Evolutionary conservation across 148 eudicot genomes (phyloP), one percentile per base, ranked within the genome.

Genomic region (Euryodendron excelsum): DNA sequence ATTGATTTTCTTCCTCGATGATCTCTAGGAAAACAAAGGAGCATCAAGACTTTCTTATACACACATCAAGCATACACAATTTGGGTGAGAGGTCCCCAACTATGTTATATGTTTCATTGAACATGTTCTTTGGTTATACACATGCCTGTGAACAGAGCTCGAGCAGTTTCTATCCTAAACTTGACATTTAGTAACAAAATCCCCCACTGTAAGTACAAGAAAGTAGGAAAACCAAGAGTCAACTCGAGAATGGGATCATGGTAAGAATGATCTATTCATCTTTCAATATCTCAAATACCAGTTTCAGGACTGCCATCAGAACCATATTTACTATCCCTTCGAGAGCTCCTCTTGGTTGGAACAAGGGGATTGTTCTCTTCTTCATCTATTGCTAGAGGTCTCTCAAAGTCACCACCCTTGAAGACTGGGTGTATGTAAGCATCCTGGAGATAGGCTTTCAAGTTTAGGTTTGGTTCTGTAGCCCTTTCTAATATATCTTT

Each of bases 401-500:
- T 47, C 41, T 86, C 87, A 3, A 81, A 34, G 21, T 89, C 93
- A 0, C 85, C 82, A 1, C 86, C 82, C 80, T 91, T 93, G 84
- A 96, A 93, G 52, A 90, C 85, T 3, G 98, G 99, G 78, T 93
- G 98, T 47, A 89, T 28, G 48, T 96, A 96, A 14, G 99, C 97
- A 80, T 93, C 93, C 27, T 84, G 82, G 25, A 96, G 85, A 83
- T 96, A 96, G 8, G 84, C 84, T 87, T 88, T 87, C 82, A 96
- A 34, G 87, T 93, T 86, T n/a, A 96, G 73, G 63, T 82, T 80
- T 39, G 99, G 98, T 44, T 96, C 97, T 9, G 94, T 93, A 45
- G 99, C 97, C 69, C 84, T 82, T 78, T 96, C 99, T 28, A 96
- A 69, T 30, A 97, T 96, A 81, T 96, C 99, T 84, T 88, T 93